These are phyloP conservation scores for Pseudogymnoascus sp. DNA, from an alignment of 2,329 filamentous ascomycete species.

Conservation along the genomic window DNA sequence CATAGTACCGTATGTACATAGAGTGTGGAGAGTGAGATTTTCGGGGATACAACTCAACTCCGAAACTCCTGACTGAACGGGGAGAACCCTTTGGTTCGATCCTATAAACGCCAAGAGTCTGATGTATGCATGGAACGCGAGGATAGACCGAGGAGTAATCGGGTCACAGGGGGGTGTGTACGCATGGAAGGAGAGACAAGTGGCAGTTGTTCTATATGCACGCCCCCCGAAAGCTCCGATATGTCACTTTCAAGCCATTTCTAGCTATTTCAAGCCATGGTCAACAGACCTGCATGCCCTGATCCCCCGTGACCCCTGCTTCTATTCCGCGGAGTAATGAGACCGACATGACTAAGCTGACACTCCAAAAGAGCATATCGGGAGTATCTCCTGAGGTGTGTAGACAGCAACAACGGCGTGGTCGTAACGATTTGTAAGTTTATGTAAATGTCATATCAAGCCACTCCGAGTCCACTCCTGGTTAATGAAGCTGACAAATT, in stretches of 20 bases:
- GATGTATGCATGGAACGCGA: conserved; percentile 7
- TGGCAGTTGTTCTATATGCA: neutral
- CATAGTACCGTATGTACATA: neutral
- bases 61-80: neutral
- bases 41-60: conserved; percentile 6
- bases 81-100: neutral
- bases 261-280: neutral
- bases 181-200: neutral
- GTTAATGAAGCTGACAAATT: conserved; percentile 8
- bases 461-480: neutral
- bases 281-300: neutral
- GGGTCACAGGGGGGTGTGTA: neutral
- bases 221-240: neutral
- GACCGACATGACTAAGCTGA: neutral
- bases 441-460: neutral
- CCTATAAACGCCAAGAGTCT: neutral
- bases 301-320: neutral
- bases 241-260: neutral
- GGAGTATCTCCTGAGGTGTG: neutral
- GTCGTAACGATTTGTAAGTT: neutral
- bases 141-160: neutral
- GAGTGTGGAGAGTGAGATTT: conserved; percentile 3
- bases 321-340: neutral
- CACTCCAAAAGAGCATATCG: neutral
- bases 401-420: neutral